Conservation (phyloP, 768 basidiomycete species). For the Boletus rubescentipes region DNA sequence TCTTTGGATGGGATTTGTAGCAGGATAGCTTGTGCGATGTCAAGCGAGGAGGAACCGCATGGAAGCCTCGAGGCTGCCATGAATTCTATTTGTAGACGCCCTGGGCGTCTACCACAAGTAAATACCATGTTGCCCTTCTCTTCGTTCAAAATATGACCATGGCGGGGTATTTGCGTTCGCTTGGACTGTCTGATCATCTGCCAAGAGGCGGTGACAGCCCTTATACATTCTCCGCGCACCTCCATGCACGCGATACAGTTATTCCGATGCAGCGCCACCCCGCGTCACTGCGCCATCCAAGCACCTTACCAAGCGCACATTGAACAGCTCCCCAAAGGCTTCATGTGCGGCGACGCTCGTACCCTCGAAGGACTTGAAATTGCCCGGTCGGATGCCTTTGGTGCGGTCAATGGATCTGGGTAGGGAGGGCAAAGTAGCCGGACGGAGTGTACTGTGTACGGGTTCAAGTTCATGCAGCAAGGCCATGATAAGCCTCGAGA, state of each 20-base stretch:
- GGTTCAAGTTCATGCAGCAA: too few relatives aligned
- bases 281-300: constrained; percentile 60
- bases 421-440: constrained; percentile 84
- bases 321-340: constrained; percentile 93
- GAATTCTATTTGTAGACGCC: constrained; percentile 1
- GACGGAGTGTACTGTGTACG: too few relatives aligned
- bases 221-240: constrained; percentile 97
- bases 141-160: too few relatives aligned
- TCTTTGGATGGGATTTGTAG: too few relatives aligned
- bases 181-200: constrained; percentile 86
- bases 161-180: constrained; percentile 85
- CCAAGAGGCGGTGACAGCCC: constrained; percentile 83
- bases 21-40: too few relatives aligned
- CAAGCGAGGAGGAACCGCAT: background rate
- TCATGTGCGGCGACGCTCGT: constrained; percentile 85
- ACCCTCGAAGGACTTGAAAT: constrained; percentile 87
- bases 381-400: constrained; percentile 83
- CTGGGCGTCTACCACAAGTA: too few relatives aligned
- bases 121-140: too few relatives aligned
- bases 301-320: constrained; percentile 60
- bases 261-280: constrained; percentile 70
- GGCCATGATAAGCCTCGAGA: too few relatives aligned
- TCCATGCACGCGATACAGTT: constrained; percentile 98
- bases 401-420: constrained; percentile 96
- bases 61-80: background rate